Evolutionary conservation across 495 filamentous ascomycete genomes (phyloP), one percentile per base, ranked within the genome.

Genomic region (Trichoderma reesei): DNA sequence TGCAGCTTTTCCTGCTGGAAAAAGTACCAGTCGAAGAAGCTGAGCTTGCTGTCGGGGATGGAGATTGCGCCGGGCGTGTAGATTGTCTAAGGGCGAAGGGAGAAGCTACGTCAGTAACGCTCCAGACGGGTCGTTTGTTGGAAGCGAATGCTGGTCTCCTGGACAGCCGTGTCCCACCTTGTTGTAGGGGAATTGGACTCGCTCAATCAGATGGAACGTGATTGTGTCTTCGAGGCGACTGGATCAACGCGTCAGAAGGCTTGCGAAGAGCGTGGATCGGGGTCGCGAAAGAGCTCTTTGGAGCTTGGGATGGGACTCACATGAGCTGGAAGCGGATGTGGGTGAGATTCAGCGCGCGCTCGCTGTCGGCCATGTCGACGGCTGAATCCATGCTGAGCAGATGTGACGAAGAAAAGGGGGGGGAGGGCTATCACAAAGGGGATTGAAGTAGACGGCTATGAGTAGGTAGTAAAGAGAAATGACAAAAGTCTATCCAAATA

Each of bases 221-320:
- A 99, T 98, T 64, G 95, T 98, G 72, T 99, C 95, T 79, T 99
- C 94, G 20, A 97, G 82, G 44, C 94, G 94, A 68, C 92, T 97
- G 72, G 37, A 5, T n/a, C 26, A 34, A 46, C 1, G 44, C 44
- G 42, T 20, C 46, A 65, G 18, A 38, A 26, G 36, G 26, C 33
- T 37, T 61, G 33, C 36, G 16, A 41, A 3, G 26, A 56, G 20
- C 26, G 26, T 46, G 42, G 5, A 33, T 48, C 9, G 13, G 4
- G 38, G 44, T 18, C n/a, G 9, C 16, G 44, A 44, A 18, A 54
- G 20, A 56, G 51, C 51, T 34, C 51, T 16, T 9, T 8, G 18
- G 34, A n/a, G 56, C 8, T 5, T n/a, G 60, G 18, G 31, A 5
- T 46, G 44, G 34, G 13, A 68, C 86, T 77, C 75, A 96, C 92